These are phyloP conservation scores for Exophiala oligosperma DNA, from an alignment of 2,329 filamentous ascomycete species.

Conservation along the genomic window DNA sequence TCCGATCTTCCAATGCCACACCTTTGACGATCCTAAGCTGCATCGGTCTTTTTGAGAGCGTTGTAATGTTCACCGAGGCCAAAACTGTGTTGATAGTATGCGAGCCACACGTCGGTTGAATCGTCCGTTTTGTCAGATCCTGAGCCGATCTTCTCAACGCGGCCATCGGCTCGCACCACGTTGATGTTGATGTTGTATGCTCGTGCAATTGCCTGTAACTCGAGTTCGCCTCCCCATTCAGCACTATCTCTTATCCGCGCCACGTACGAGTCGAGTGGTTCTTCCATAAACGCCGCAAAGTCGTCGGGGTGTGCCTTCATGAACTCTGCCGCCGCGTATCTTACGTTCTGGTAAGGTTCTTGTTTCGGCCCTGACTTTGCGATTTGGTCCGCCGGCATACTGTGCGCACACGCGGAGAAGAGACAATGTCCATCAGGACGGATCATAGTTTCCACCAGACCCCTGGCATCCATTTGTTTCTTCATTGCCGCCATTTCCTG, in stretches of 20 bases:
- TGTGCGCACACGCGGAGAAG: slow-evolving; percentile 87
- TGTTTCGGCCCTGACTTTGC: slow-evolving; percentile 24
- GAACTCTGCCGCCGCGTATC: slow-evolving; percentile 72
- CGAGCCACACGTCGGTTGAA: slow-evolving; percentile 70
- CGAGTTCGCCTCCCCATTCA: slow-evolving; percentile 94
- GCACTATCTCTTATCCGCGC: slow-evolving; percentile 79
- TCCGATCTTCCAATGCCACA: background rate
- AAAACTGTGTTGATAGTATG: slow-evolving; percentile 92
- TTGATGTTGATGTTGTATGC: slow-evolving; percentile 78
- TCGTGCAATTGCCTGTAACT: slow-evolving; percentile 80
- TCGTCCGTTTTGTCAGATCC: slow-evolving; percentile 33
- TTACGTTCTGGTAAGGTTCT: slow-evolving; percentile 64
- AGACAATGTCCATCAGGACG: slow-evolving; percentile 91
- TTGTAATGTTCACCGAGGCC: slow-evolving; percentile 98
- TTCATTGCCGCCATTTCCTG: slow-evolving; percentile 72
- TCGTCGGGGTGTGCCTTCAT: slow-evolving; percentile 74
- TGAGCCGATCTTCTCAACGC: slow-evolving; percentile 72
- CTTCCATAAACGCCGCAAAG: slow-evolving; percentile 84
- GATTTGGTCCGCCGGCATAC: slow-evolving; percentile 52
- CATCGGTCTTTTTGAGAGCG: slow-evolving; percentile 59
- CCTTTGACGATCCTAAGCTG: too few relatives aligned
- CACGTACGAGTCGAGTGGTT: slow-evolving; percentile 71
- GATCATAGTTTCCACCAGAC: slow-evolving; percentile 74
- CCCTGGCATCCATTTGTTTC: slow-evolving; percentile 61
- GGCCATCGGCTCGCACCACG: slow-evolving; percentile 78